These are phyloP conservation scores for Scheffersomyces segobiensis DNA, from an alignment of 1,139 yeast genomes.

Conservation along the genomic window DNA sequence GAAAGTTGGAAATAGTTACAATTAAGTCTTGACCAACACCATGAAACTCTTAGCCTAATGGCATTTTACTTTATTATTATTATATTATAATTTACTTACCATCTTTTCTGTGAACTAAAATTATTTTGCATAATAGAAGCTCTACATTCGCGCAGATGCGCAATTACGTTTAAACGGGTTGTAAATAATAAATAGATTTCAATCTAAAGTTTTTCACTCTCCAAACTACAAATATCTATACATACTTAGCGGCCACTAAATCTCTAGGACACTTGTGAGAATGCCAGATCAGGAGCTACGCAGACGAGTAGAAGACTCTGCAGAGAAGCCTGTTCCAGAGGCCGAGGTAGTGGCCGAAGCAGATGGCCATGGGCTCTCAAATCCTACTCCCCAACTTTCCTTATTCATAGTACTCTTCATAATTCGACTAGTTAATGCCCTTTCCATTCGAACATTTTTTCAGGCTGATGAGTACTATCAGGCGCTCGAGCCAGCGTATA, in stretches of 20 bases:
- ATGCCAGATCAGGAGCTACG: not conserved
- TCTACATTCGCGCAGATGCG: no score
- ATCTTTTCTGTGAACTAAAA: not conserved
- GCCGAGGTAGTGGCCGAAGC: not conserved
- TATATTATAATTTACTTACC: not conserved
- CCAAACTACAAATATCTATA: not conserved
- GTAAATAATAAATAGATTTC: not conserved
- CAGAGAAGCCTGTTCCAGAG: not conserved
- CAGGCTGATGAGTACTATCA: conserved; percentile 98
- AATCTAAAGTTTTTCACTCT: not conserved
- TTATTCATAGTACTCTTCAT: conserved; percentile 7
- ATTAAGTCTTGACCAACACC: not conserved
- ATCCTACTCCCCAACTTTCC: not conserved
- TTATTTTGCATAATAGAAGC: not conserved
- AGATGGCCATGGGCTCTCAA: not conserved
- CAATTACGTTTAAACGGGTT: not conserved
- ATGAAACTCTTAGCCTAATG: not conserved
- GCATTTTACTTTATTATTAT: not conserved
- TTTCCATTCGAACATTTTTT: conserved; percentile 70
- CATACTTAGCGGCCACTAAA: not conserved
- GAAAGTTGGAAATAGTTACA: not conserved
- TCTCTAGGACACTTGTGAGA: not conserved
- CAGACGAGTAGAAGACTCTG: not conserved
- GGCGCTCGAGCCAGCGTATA: conserved; percentile 88
- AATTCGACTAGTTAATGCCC: conserved; percentile 59